These are phyloP conservation scores for Phytophthora pisi DNA, from an alignment of 352 stramenopile species.

Conservation along the genomic window DNA sequence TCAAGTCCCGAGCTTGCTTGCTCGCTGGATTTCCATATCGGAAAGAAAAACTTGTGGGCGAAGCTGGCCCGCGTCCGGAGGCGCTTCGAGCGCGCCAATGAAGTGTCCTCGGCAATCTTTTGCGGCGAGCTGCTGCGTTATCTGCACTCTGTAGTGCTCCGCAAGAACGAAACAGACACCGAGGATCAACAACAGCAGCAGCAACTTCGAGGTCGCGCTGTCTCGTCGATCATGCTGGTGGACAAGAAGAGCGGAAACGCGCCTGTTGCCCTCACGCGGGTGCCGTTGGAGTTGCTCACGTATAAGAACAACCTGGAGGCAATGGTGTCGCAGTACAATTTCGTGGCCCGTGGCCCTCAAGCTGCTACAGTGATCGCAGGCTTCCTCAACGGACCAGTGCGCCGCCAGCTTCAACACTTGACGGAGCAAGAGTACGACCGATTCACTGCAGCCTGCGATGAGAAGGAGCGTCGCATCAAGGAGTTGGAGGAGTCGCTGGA, in stretches of 20 bases:
- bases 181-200: conserved; percentile 56
- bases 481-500: conserved; percentile 57
- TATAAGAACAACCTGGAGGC: conserved; percentile 84
- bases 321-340: conserved; percentile 82
- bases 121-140: conserved; percentile 71
- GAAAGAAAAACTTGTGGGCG: conserved; percentile 64
- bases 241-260: conserved; percentile 38
- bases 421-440: conserved; percentile 65
- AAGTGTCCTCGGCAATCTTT: conserved; percentile 68
- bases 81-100: conserved; percentile 69
- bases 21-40: conserved; percentile 55
- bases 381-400: conserved; percentile 65
- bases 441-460: conserved; percentile 57
- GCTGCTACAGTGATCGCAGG: conserved; percentile 54
- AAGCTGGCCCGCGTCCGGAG: conserved; percentile 49
- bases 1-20: conserved; percentile 45
- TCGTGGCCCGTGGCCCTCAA: conserved; percentile 64
- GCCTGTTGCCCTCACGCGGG: conserved; percentile 34
- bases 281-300: conserved; percentile 71
- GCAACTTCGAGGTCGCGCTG: conserved; percentile 47
- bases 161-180: conserved; percentile 70
- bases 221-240: conserved; percentile 59
- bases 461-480: conserved; percentile 51
- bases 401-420: conserved; percentile 50
- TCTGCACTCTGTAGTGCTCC: conserved; percentile 69